phyloP scores from a whole-genome alignment of 371 early-diverging fungal genomes.

The Rhizomucor pusillus region DNA sequence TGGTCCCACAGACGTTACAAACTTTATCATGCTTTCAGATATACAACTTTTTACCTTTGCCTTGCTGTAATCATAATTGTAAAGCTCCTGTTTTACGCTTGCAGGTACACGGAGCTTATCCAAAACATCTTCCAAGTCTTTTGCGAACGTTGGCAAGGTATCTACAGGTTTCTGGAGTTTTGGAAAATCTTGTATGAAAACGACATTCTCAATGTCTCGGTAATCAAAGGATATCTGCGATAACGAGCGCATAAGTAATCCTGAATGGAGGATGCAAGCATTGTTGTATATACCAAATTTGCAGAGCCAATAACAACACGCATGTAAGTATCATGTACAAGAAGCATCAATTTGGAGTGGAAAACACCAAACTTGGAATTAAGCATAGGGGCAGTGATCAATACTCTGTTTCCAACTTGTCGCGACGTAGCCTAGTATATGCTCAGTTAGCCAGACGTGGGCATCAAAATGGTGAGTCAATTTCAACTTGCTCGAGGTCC shows the following conservation, averaged over 20 bases:
- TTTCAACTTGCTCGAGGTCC: conserved; percentile 34
- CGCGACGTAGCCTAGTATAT: too few species aligned
- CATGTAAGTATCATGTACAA: conserved; percentile 30
- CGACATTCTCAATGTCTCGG: conserved; percentile 44
- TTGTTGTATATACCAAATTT: conserved; percentile 28
- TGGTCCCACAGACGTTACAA: too few species aligned
- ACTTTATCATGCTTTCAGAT: too few species aligned
- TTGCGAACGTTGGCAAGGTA: conserved; percentile 29
- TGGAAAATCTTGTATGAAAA: conserved; percentile 50
- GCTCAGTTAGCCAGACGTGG: too few species aligned
- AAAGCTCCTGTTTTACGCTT: conserved; percentile 33
- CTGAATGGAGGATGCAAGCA: conserved; percentile 8
- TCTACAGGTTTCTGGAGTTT: conserved; percentile 1
- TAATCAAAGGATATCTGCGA: conserved; percentile 20
- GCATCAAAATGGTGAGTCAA: too few species aligned
- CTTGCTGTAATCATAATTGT: conserved; percentile 34
- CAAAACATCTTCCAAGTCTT: conserved; percentile 30
- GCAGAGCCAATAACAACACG: conserved; percentile 50
- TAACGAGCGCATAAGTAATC: conserved; percentile 12
- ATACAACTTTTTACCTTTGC: conserved; percentile 20
- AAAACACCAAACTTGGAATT: conserved; percentile 36
- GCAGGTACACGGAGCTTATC: conserved; percentile 35
- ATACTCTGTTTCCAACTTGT: conserved; percentile 8
- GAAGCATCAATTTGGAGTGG: conserved; percentile 44
- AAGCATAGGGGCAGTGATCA: conserved; percentile 39